phyloP scores from a whole-genome alignment of 176 grass and related monocot genomes.

The Cenchrus purpureus region DNA sequence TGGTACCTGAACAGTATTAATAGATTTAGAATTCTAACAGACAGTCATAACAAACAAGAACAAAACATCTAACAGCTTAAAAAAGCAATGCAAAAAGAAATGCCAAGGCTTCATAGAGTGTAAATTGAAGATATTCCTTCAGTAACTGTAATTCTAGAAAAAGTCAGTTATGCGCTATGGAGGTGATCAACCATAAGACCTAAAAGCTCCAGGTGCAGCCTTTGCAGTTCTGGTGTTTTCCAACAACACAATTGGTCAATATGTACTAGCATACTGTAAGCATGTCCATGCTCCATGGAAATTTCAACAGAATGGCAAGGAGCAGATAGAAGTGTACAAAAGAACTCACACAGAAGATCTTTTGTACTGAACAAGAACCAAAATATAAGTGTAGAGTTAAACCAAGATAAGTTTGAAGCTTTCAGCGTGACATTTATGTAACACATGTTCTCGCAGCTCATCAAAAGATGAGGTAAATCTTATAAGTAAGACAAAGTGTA shows the following conservation, averaged over 20 bases:
- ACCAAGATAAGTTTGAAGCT: neutral
- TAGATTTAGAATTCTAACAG: constrained; percentile 9
- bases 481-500: neutral
- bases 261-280: neutral
- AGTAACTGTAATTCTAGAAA: neutral
- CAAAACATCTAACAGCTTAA: neutral
- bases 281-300: constrained; percentile 17
- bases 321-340: neutral
- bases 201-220: neutral
- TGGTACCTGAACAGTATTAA: constrained; percentile 60
- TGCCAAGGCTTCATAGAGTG: neutral
- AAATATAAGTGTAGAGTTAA: no score
- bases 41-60: neutral
- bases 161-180: neutral
- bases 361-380: no score
- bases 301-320: neutral
- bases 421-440: constrained; percentile 1
- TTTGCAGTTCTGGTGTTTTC: neutral
- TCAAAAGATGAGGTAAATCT: neutral
- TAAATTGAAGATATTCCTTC: neutral
- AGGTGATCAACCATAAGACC: neutral
- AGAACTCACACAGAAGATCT: neutral
- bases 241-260: neutral
- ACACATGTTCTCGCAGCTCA: neutral
- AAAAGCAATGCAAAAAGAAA: neutral